phyloP scores from a whole-genome alignment of 352 stramenopile species.

The Phytopythium cucurbitacearum region DNA sequence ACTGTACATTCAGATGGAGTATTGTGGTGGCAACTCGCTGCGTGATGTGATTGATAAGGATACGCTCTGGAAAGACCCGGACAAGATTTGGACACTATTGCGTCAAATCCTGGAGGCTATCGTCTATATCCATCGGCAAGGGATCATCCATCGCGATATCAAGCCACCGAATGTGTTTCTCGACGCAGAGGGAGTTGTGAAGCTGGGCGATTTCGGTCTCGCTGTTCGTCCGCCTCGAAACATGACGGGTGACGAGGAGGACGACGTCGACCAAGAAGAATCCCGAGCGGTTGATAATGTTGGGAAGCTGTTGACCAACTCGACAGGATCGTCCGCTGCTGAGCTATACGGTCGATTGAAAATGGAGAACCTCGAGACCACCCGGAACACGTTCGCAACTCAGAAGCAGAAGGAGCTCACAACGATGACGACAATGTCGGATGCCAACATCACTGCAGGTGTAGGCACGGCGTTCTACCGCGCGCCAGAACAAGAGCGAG shows the following conservation, averaged over 20 bases:
- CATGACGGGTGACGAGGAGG: slow-evolving; percentile 31
- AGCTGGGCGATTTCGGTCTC: slow-evolving; percentile 94
- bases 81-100: slow-evolving; percentile 93
- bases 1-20: slow-evolving; percentile 96
- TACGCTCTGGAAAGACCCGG: slow-evolving; percentile 66
- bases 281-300: slow-evolving; percentile 14
- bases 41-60: slow-evolving; percentile 93
- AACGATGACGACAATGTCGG: slow-evolving; percentile 61
- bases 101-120: slow-evolving; percentile 95
- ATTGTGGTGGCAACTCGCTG: slow-evolving; percentile 91
- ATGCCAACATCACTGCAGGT: slow-evolving; percentile 90
- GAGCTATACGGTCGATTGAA: slow-evolving; percentile 65
- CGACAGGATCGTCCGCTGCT: slow-evolving; percentile 61
- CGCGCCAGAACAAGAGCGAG: slow-evolving; percentile 91
- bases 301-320: slow-evolving; percentile 37
- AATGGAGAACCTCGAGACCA: slow-evolving; percentile 67
- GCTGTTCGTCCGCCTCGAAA: slow-evolving; percentile 76
- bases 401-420: slow-evolving; percentile 26
- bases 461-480: slow-evolving; percentile 95
- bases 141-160: slow-evolving; percentile 92
- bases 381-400: slow-evolving; percentile 19
- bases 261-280: slow-evolving; percentile 19
- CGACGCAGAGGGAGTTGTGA: slow-evolving; percentile 89
- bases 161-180: slow-evolving; percentile 94
- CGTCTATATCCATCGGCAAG: slow-evolving; percentile 92